Base-by-base conservation (phyloP, 2,329 filamentous ascomycete species). In the Cordyceps farinosa region DNA sequence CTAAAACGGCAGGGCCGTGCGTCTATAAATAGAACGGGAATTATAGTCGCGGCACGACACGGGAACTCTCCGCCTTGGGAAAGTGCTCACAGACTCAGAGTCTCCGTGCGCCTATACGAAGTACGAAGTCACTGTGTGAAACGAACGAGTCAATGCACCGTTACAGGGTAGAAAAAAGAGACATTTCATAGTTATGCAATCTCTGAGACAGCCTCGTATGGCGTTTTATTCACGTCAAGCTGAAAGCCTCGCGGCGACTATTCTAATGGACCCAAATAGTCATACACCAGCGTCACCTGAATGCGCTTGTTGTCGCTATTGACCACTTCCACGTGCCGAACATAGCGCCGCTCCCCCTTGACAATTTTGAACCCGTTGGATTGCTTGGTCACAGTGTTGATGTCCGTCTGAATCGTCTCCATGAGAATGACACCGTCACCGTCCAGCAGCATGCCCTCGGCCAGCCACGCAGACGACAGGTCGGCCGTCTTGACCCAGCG, bases 371-470 rank as follows among this genome's bases (percentile, higher is more conserved):
- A 57, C 10, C 54, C 54, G 15, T 57, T 57, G 5, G 42, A 29
- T n/a, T 57, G 54, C 44, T 38, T 57, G 2, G 54, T 57, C 2
- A 47, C 42, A 3, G 54, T 57, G 42, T 29, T 27, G n/a, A 47
- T 57, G n/a, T 47, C 29, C 10, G 27, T 30, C n/a, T 57, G 54
- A 15, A 57, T 57, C 10, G 54, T 57, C 5, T 57, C 54, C 54
- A 57, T 57, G 8, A 57, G 17, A 17, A 57, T 57, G 10, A 57
- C 54, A 6, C 17, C 9, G 30, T 9, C 54, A 17, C 38, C 54
- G 5, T 47, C 54, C 40, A 57, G 42, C 15, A 57, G 42, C 54
- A 57, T 57, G 54, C 29, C 54, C 54, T 57, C 30, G 15, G 42
- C 30, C 30, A 57, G 42, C 54, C 54, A 57, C 2, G 29, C 30